Conservation (phyloP, 2,329 filamentous ascomycete species). For the Ophiocordyceps camponoti-leonardi region DNA sequence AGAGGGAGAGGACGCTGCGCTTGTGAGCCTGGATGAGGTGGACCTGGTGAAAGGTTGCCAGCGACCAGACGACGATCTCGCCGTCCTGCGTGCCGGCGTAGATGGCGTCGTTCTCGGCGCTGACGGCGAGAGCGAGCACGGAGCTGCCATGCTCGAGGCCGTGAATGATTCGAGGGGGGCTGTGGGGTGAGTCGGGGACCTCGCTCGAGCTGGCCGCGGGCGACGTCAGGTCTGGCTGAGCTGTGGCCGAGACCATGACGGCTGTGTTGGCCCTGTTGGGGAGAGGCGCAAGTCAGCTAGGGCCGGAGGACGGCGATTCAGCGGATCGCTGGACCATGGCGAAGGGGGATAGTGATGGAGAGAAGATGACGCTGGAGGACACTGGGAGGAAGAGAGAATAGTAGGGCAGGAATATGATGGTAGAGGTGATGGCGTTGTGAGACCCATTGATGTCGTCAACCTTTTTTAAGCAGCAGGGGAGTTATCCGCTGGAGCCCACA, state of each 20-base stretch:
- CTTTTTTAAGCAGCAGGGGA: too few species aligned
- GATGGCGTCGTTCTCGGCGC: constrained; percentile 58
- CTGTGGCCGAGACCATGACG: constrained; percentile 4
- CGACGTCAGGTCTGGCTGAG: constrained; percentile 3
- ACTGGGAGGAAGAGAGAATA: not conserved
- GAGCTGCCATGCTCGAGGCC: constrained; percentile 61
- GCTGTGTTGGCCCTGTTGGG: not conserved
- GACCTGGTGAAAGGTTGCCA: constrained; percentile 71
- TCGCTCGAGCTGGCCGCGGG: constrained; percentile 5
- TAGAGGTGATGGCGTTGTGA: too few species aligned
- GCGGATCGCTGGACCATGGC: not conserved
- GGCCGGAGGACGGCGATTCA: not conserved
- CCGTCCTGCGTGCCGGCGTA: constrained; percentile 89
- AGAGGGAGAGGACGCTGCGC: constrained; percentile 75
- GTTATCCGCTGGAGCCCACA: too few species aligned
- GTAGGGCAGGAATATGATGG: too few species aligned
- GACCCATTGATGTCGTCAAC: too few species aligned
- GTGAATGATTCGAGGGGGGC: constrained; percentile 49
- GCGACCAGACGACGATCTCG: constrained; percentile 81
- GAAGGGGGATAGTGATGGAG: not conserved
- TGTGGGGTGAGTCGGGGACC: constrained; percentile 5
- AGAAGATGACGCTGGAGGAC: not conserved
- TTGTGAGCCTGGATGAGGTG: constrained; percentile 74
- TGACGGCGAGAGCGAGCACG: constrained; percentile 68
- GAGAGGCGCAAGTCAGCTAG: not conserved